Evolutionary conservation across 1,284 basidiomycete genomes (phyloP).

Genomic region (Sporisorium reilianum): DNA sequence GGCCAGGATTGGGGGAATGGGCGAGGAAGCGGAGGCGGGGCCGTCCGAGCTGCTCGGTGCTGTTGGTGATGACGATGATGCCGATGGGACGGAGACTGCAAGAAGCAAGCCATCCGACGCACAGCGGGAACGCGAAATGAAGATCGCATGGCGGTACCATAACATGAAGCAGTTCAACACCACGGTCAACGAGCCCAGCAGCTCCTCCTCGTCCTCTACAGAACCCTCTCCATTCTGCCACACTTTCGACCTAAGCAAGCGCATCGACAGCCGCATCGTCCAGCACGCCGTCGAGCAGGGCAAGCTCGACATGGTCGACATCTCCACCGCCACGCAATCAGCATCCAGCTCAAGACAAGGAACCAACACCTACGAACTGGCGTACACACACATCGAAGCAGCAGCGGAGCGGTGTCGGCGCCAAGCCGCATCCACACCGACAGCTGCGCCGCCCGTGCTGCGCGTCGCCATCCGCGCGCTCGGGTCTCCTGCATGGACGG

Average conservation of each 20-base stretch:
- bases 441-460: constrained; percentile 44
- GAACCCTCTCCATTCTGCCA: constrained; percentile 74
- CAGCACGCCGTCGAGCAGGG: constrained; percentile 44
- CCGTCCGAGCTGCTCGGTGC: constrained; percentile 37
- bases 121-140: constrained; percentile 48
- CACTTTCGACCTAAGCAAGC: constrained; percentile 78
- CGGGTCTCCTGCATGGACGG: constrained; percentile 54
- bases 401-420: constrained; percentile 31
- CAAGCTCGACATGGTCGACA: constrained; percentile 34
- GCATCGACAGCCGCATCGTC: constrained; percentile 41
- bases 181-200: constrained; percentile 73
- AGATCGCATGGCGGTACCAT: constrained; percentile 89
- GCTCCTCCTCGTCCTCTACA: constrained; percentile 5
- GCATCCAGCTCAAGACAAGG: neutral
- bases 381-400: constrained; percentile 36
- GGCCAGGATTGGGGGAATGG: constrained; percentile 12
- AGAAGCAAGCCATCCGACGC: neutral
- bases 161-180: constrained; percentile 91
- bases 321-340: constrained; percentile 3
- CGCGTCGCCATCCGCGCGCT: constrained; percentile 56
- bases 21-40: constrained; percentile 1
- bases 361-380: constrained; percentile 25
- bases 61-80: constrained; percentile 35
- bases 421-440: neutral
- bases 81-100: neutral